These are phyloP conservation scores for Leccinum subrobustum DNA, from an alignment of 1,284 basidiomycete genomes.

Conservation along the genomic window DNA sequence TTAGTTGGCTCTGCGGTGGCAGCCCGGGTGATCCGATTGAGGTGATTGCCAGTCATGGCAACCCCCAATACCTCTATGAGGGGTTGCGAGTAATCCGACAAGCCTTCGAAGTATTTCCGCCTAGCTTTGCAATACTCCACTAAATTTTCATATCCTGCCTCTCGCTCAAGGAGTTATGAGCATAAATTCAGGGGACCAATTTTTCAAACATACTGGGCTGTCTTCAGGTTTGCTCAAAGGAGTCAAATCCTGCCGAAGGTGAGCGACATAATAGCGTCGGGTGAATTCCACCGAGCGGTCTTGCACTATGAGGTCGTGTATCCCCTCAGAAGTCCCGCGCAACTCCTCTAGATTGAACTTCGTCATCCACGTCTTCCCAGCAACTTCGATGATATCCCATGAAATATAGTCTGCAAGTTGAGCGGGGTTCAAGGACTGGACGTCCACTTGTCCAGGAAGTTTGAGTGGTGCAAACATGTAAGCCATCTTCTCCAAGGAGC, in stretches of 20 bases:
- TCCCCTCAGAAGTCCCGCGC: conserved; percentile 41
- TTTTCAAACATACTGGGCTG: conserved; percentile 50
- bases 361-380: conserved; percentile 49
- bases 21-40: conserved; percentile 47
- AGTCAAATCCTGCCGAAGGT: conserved; percentile 61
- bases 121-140: conserved; percentile 63
- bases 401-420: conserved; percentile 50
- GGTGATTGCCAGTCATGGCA: conserved; percentile 50
- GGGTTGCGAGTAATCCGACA: conserved; percentile 64
- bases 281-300: conserved; percentile 78
- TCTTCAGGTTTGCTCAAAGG: conserved; percentile 69
- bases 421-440: conserved; percentile 29
- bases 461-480: conserved; percentile 67
- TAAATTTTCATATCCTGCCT: conserved; percentile 53
- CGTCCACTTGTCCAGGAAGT: conserved; percentile 22
- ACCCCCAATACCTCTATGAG: conserved; percentile 65
- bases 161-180: conserved; percentile 47
- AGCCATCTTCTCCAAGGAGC: conserved; percentile 48
- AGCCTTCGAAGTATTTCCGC: conserved; percentile 57
- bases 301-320: conserved; percentile 66
- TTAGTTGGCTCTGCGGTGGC: conserved; percentile 35
- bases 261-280: conserved; percentile 56
- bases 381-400: conserved; percentile 61
- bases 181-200: conserved; percentile 1
- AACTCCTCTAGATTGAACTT: conserved; percentile 46